Base-by-base conservation (phyloP, 306 rosid species). In the Sphenostylis stenocarpa region DNA sequence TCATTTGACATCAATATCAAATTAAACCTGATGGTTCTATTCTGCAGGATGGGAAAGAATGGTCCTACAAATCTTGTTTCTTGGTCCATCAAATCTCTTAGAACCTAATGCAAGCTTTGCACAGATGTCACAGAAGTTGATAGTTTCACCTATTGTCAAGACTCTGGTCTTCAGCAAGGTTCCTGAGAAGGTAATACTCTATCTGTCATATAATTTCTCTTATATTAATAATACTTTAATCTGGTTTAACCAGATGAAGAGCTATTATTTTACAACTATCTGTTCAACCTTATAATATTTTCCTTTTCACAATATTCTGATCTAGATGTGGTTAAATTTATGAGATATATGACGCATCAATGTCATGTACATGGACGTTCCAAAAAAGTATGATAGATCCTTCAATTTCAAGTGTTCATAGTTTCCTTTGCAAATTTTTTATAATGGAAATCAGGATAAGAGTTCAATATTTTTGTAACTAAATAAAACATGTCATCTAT, bases 41-140 rank as follows among this genome's bases (percentile, higher is more conserved):
- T 79, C 19, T 84, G 84, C 84, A 92, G 97, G 97, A 61, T 92
- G 99, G 99, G 98, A 95, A 87, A 89, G 99, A 87, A 95, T 92
- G 96, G 99, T 92, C 77, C 91, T 95, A 21, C 99, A 95, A 80
- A 92, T 95, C 82, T 85, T 95, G 88, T 92, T 95, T 81, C 99
- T 95, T 57, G 98, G 97, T 70, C 99, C 97, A 75, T 89, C 99
- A 47, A 92, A 95, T 82, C 91, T 95, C 63, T 86, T 95, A 79
- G 97, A 95, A 72, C 98, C 98, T 29, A 91, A 88, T 66, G 88
- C 94, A 70, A 92, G 89, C 85, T 92, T 95, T 79, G 88, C 80
- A 69, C 94, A 92, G 82, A 95, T 95, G 99, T 92, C 96, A 39
- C 97, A 90, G 56, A 95, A 92, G 82, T 83, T 95, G 89, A 95